Percentiles rank a stretch among this genome's conserved stretches.
phyloP scores from a whole-genome alignment of 768 basidiomycete genomes.

The Sistotremastrum niveocremeum region DNA sequence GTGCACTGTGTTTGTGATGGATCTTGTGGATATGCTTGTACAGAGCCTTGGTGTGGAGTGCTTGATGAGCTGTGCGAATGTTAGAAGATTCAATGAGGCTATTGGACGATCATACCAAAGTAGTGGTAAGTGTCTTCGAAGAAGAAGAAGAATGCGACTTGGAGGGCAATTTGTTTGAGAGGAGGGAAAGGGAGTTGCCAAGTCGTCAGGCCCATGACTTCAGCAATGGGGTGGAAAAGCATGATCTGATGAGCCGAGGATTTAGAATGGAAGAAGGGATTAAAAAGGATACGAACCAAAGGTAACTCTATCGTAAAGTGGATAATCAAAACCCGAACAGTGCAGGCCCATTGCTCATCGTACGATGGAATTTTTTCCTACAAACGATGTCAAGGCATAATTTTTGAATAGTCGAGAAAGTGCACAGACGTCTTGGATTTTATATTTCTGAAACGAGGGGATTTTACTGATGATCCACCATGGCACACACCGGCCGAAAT shows the following conservation, averaged over 20 bases:
- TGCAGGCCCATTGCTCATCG: slow-evolving; percentile 89
- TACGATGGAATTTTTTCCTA: slow-evolving; percentile 68
- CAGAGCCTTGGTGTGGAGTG: slow-evolving; percentile 68
- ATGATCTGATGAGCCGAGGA: slow-evolving; percentile 43
- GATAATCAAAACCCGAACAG: slow-evolving; percentile 82
- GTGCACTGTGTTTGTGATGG: slow-evolving; percentile 95
- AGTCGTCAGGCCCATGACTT: slow-evolving; percentile 78
- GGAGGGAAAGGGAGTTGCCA: slow-evolving; percentile 88
- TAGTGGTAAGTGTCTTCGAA: slow-evolving; percentile 97
- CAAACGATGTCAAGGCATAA: not conserved
- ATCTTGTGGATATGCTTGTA: slow-evolving; percentile 95
- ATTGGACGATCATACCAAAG: slow-evolving; percentile 22
- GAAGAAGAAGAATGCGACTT: slow-evolving; percentile 81
- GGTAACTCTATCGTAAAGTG: slow-evolving; percentile 95
- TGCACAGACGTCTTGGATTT: slow-evolving; percentile 49
- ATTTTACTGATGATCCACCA: slow-evolving; percentile 94
- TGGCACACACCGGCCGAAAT: slow-evolving; percentile 90
- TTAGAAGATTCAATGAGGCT: no score
- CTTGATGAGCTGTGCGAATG: slow-evolving; percentile 45
- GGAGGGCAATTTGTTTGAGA: slow-evolving; percentile 52
- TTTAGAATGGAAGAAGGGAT: no score
- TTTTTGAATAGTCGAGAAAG: slow-evolving; percentile 9
- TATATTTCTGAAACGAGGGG: slow-evolving; percentile 89
- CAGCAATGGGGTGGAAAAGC: slow-evolving; percentile 85
- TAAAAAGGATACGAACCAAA: slow-evolving; percentile 34